Evolutionary conservation across 2,329 filamentous ascomycete species (phyloP).

Genomic region (Penicillium concentricum): DNA sequence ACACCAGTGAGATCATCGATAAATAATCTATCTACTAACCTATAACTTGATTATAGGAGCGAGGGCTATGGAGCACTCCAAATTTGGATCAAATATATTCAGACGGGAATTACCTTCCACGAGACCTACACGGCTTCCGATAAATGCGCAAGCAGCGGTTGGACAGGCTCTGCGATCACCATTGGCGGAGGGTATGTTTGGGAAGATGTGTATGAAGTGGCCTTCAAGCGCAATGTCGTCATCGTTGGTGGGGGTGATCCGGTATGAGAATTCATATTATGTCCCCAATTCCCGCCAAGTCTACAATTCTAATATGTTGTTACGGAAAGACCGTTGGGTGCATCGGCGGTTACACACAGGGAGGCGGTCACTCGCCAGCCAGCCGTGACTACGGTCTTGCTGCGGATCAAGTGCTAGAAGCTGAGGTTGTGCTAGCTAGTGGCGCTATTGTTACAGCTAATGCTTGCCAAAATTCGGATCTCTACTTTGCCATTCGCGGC

Average conservation of each 20-base stretch:
- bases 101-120: conserved; percentile 30
- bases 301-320: neutral
- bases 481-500: conserved; percentile 38
- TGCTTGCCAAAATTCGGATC: conserved; percentile 32
- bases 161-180: conserved; percentile 13
- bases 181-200: conserved; percentile 30
- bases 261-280: conserved; percentile 2
- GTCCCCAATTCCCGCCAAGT: neutral
- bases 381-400: conserved; percentile 44
- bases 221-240: conserved; percentile 24
- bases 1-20: neutral
- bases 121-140: conserved; percentile 24
- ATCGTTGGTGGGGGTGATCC: conserved; percentile 31
- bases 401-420: conserved; percentile 47
- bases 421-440: conserved; percentile 41
- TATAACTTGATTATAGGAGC: conserved; percentile 17
- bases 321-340: conserved; percentile 16
- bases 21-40: neutral
- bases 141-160: conserved; percentile 34
- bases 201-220: conserved; percentile 32
- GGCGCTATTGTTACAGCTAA: conserved; percentile 38
- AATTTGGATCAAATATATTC: conserved; percentile 32
- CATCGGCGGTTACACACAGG: conserved; percentile 41
- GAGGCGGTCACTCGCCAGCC: conserved; percentile 45
- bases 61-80: conserved; percentile 31